Conservation (phyloP, 768 basidiomycete species). For the Leccinum fibrillosum region DNA sequence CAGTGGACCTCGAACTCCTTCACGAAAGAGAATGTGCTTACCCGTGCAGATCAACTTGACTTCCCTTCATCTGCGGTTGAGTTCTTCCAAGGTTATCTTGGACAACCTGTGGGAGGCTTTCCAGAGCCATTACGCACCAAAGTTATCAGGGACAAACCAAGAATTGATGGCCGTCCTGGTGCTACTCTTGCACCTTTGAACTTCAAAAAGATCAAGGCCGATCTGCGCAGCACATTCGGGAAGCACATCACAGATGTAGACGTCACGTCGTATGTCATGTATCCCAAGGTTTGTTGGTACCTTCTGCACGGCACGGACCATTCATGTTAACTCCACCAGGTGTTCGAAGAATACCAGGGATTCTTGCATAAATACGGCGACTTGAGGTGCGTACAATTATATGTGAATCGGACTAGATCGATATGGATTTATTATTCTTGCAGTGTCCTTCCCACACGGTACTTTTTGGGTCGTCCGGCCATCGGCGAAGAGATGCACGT, state of each 20-base stretch:
- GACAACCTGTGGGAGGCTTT: conserved; percentile 97
- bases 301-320: conserved; percentile 4
- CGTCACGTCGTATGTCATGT: conserved; percentile 96
- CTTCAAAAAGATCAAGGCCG: conserved; percentile 94
- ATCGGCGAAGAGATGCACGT: conserved; percentile 97
- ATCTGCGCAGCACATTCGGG: conserved; percentile 90
- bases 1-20: conserved; percentile 97
- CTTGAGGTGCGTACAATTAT: conserved; percentile 58
- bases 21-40: conserved; percentile 80
- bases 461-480: conserved; percentile 91
- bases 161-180: conserved; percentile 93
- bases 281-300: conserved; percentile 74
- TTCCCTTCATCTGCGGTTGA: conserved; percentile 97
- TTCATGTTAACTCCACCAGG: conserved; percentile 42
- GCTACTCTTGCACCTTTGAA: conserved; percentile 83
- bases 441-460: conserved; percentile 93
- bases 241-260: conserved; percentile 92
- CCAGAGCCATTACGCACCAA: conserved; percentile 91
- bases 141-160: conserved; percentile 89
- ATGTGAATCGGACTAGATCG: conserved; percentile 1
- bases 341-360: conserved; percentile 94
- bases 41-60: conserved; percentile 85
- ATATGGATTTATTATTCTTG: conserved; percentile 15
- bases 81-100: conserved; percentile 99
- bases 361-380: conserved; percentile 97